Evolutionary conservation across 2,329 filamentous ascomycete species (phyloP), one percentile per base, ranked within the genome.

Genomic region (Colletotrichum endophyticum): DNA sequence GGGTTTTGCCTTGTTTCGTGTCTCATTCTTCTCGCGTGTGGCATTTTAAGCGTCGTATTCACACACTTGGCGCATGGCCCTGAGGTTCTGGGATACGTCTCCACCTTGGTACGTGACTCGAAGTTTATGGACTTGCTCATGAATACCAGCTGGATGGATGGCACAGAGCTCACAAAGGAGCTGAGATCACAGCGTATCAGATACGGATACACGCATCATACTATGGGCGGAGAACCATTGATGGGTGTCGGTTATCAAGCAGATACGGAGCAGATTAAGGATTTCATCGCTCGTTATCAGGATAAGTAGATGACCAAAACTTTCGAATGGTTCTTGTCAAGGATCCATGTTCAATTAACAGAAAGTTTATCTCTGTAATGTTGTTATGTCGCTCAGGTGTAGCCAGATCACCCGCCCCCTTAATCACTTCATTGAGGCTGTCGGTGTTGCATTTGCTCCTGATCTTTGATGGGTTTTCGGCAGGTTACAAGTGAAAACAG

Each of bases 1-100:
- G 56, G 27, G 15, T 8, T 73, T 13, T 69, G 49, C 25, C 16
- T 69, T 11, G 2, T 69, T 9, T 30, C 71, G 7, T 30, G 57
- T 9, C n/a, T 66, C 1, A 39, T 66, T 12, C 59, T 71, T 32
- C 39, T 71, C 9, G 28, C 22, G 5, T 61, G 27, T 25, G 69
- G 59, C 13, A 34, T 71, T 9, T 19, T 19, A 11, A 56, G 69
- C 36, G 59, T 66, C 16, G 16, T 71, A 6, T 36, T 66, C 11
- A 32, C 61, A 9, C 59, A 71, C 39, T 16, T 63, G 8, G 39
- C 59, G 0, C 25, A 13, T 12, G 69, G 59, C 11, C 69, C 59
- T 7, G 69, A 71, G 6, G 28, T 66, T 0, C 36, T 66, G 22
- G 69, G 69, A 6, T 71, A 71, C 4, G 69, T 64, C 27, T 71